Percentiles rank a stretch among this genome's conserved stretches.
These are phyloP conservation scores for Pichia kudriavzevii DNA, from an alignment of 1,139 yeast species.

Conservation along the genomic window DNA sequence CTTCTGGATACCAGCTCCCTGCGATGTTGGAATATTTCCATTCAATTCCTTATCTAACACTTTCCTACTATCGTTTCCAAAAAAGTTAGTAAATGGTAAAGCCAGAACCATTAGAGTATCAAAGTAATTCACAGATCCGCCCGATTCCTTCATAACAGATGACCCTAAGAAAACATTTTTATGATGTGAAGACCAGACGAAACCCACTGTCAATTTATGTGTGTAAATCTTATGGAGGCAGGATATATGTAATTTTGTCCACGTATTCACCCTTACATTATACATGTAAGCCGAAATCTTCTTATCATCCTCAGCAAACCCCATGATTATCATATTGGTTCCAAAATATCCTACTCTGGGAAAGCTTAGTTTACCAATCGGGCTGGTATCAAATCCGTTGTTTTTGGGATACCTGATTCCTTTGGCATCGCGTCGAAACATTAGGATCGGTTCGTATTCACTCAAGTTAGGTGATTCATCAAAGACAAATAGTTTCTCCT, in stretches of 20 bases:
- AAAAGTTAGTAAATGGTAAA: slow-evolving; percentile 56
- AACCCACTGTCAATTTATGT: slow-evolving; percentile 60
- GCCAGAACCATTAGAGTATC: slow-evolving; percentile 52
- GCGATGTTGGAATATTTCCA: too few relatives aligned
- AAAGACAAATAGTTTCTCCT: slow-evolving; percentile 5
- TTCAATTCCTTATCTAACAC: too few relatives aligned
- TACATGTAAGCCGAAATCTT: slow-evolving; percentile 52
- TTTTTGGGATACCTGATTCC: slow-evolving; percentile 12
- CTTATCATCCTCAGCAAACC: slow-evolving; percentile 46
- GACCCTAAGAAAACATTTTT: slow-evolving; percentile 53
- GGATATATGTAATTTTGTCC: slow-evolving; percentile 54
- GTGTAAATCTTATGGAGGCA: slow-evolving; percentile 50
- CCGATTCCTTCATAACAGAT: slow-evolving; percentile 37
- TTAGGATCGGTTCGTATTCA: slow-evolving; percentile 18
- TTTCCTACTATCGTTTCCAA: too few relatives aligned
- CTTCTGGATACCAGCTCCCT: too few relatives aligned
- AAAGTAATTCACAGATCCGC: slow-evolving; percentile 53
- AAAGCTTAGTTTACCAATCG: slow-evolving; percentile 29
- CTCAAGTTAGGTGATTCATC: slow-evolving; percentile 11
- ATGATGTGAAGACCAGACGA: slow-evolving; percentile 72
- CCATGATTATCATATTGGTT: slow-evolving; percentile 52
- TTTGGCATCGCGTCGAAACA: slow-evolving; percentile 10
- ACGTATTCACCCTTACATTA: slow-evolving; percentile 54
- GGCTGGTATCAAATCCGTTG: slow-evolving; percentile 2
- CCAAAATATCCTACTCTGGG: slow-evolving; percentile 63